Conservation (phyloP, 2,329 filamentous ascomycete species). For the Macrophomina pseudophaseolina region DNA sequence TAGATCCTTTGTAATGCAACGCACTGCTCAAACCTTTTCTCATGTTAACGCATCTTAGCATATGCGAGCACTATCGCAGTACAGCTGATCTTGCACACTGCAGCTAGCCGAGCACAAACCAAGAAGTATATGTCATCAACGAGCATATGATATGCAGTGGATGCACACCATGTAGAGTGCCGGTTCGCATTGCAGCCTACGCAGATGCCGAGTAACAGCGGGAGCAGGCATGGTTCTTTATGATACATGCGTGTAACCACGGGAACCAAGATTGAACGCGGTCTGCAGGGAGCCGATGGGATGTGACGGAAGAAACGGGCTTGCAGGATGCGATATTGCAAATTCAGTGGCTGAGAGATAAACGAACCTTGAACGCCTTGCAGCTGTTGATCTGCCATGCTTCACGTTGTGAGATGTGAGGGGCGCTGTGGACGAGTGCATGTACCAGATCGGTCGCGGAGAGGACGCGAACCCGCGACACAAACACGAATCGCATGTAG, state of each 20-base stretch:
- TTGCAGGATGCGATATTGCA: background rate
- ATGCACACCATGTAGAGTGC: background rate
- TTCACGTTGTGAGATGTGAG: no score
- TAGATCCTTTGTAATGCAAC: no score
- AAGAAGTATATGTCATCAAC: background rate
- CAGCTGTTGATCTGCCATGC: no score
- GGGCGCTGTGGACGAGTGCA: no score
- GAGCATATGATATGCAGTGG: background rate
- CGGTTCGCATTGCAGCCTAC: background rate
- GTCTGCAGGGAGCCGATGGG: background rate
- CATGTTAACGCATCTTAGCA: no score
- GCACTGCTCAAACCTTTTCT: no score
- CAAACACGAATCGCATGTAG: no score
- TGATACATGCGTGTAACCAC: background rate
- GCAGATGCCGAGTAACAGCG: conserved; percentile 5
- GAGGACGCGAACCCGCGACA: no score
- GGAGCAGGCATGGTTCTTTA: background rate
- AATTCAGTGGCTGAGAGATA: no score
- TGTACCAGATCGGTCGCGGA: no score
- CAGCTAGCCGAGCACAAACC: background rate
- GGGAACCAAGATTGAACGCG: background rate
- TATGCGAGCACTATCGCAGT: background rate
- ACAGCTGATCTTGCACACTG: background rate
- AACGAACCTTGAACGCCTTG: no score
- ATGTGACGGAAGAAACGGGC: background rate